Evolutionary conservation across 257 asterid species (phyloP), one percentile per base, ranked within the genome.

Genomic region (Voacanga thouarsii): DNA sequence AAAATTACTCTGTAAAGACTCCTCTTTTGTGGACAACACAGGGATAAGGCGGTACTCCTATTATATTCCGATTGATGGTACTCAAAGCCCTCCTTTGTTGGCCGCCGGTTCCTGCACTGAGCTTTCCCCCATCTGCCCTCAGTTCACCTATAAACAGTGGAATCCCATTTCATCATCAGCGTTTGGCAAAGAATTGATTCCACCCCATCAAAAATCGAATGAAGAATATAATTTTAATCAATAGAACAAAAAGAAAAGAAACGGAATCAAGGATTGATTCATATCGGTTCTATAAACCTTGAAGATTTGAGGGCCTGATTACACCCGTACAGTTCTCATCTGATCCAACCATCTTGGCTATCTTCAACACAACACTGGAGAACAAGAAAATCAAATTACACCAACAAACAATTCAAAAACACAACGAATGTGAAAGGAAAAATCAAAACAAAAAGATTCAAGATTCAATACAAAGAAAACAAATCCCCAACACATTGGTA

Each of bases 51-150:
- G 91, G 91, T 75, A 87, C 89, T 72, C 82, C 93, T 0, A 85
- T 82, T 68, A 91, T 85, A 83, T 92, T 92, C 84, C 53, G 77
- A 65, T 91, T 83, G 77, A 94, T 91, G 50, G 91, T 79, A 83
- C 94, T 87, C 81, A 94, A 67, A 10, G 97, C 97, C 87, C 97
- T 92, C 75, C 99, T 80, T 59, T 84, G 87, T 77, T 86, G 87
- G 55, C 84, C 87, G 14, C 53, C 73, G 53, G 77, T 85, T 44
- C 89, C 88, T 11, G 60, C 71, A 23, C 1, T 23, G 33, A 81
- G 59, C 61, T 81, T 83, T 56, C 84, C 86, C 71, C 85, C 61
- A 61, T 59, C 72, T 30, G 87, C 77, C 90, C 79, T 84, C 67
- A 81, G 39, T 15, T 83, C 90, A 60, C 88, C 97, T 87, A 64